Conservation (phyloP, 768 basidiomycete genomes). For the Termitomyces sp. region DNA sequence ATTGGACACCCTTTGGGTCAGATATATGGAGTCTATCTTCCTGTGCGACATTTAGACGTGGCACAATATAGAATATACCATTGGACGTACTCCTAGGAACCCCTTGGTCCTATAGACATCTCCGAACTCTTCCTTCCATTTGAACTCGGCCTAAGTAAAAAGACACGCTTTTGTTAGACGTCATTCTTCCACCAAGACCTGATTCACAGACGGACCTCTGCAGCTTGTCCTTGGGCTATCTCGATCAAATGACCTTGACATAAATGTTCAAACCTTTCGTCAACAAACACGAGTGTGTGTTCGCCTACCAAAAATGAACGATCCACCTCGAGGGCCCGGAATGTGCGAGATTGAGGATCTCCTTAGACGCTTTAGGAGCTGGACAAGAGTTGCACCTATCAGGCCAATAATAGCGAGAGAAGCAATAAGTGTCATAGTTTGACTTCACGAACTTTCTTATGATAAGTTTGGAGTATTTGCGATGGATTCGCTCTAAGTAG, state of each 20-base stretch:
- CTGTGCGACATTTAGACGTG: slow-evolving; percentile 17
- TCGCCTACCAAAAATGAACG: slow-evolving; percentile 31
- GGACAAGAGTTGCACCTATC: slow-evolving; percentile 15
- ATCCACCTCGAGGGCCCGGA: slow-evolving; percentile 29
- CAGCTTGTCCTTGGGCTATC: slow-evolving; percentile 27
- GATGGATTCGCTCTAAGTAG: too few species aligned
- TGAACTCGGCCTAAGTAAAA: slow-evolving; percentile 29
- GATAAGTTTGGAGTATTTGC: too few species aligned
- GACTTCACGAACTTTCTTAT: background rate
- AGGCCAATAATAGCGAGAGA: slow-evolving; percentile 4
- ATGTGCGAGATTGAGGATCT: slow-evolving; percentile 26
- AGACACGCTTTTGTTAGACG: background rate
- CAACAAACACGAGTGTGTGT: background rate
- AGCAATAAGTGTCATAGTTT: slow-evolving; percentile 9
- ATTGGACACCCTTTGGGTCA: slow-evolving; percentile 44
- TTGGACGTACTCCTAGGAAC: slow-evolving; percentile 31
- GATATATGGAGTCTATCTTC: slow-evolving; percentile 38
- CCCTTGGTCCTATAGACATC: slow-evolving; percentile 32
- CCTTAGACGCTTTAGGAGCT: slow-evolving; percentile 23
- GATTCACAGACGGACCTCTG: slow-evolving; percentile 18
- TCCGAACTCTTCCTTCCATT: slow-evolving; percentile 39
- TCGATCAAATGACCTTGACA: slow-evolving; percentile 22
- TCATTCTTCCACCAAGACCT: background rate
- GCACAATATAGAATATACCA: background rate
- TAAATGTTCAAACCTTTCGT: background rate